phyloP scores from a whole-genome alignment of 2,329 filamentous ascomycete genomes.

The Colletotrichum musae region DNA sequence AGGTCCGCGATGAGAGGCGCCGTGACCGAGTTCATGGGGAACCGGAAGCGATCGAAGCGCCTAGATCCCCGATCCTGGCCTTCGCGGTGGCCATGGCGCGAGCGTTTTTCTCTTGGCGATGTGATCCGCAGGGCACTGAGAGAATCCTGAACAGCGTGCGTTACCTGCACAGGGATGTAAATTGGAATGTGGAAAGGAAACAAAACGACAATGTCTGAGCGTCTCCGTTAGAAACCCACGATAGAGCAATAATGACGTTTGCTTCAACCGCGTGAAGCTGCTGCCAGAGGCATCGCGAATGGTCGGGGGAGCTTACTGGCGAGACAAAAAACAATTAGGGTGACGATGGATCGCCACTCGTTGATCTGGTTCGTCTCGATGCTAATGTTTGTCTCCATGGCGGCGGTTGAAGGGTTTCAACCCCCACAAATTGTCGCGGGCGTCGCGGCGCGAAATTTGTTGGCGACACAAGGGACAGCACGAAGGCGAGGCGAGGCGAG shows the following conservation, averaged over 20 bases:
- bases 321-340: conserved; percentile 76
- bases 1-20: conserved; percentile 79
- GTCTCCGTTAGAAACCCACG: not conserved
- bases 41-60: conserved; percentile 64
- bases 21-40: conserved; percentile 80
- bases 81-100: conserved; percentile 41
- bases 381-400: conserved; percentile 44
- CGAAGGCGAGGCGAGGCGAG: conserved; percentile 2
- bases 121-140: conserved; percentile 65
- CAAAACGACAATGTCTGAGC: conserved; percentile 75
- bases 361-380: conserved; percentile 70
- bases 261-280: too few species aligned
- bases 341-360: conserved; percentile 79
- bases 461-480: conserved; percentile 1
- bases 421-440: conserved; percentile 1
- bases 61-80: conserved; percentile 47
- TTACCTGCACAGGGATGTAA: conserved; percentile 67
- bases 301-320: conserved; percentile 73
- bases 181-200: conserved; percentile 78
- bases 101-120: conserved; percentile 7
- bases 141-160: conserved; percentile 58
- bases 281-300: not conserved
- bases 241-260: not conserved
- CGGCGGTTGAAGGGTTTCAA: not conserved
- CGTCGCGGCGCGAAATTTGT: not conserved